These are phyloP conservation scores for Blastocystis sp. DNA, from an alignment of 352 stramenopile species.

Conservation along the genomic window DNA sequence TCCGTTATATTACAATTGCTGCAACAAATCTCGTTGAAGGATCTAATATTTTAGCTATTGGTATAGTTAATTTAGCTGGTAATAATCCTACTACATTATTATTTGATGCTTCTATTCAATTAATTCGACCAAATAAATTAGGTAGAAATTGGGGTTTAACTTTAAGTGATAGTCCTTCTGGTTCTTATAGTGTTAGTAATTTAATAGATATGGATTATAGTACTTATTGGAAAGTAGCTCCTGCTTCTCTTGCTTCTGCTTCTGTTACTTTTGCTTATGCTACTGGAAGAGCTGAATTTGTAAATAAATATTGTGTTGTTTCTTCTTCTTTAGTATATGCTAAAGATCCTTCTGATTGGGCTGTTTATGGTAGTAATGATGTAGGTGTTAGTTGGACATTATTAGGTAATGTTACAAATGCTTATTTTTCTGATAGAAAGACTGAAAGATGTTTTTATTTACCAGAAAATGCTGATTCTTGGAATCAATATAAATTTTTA, in stretches of 20 bases:
- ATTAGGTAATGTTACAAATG: too few relatives aligned
- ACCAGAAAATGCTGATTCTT: too few relatives aligned
- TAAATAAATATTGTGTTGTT: constrained; percentile 9
- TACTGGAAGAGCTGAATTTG: neutral
- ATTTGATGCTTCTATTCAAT: constrained; percentile 6
- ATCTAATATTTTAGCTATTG: constrained; percentile 1
- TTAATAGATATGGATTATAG: neutral
- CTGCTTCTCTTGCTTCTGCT: neutral
- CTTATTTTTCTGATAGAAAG: too few relatives aligned
- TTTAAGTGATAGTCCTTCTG: too few relatives aligned
- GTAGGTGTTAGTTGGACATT: neutral
- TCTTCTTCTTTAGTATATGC: neutral
- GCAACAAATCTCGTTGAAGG: neutral
- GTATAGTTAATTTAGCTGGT: neutral
- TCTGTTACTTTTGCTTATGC: neutral
- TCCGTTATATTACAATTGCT: neutral
- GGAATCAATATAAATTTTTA: constrained; percentile 18
- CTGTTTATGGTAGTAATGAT: constrained; percentile 13
- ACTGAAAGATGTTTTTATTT: constrained; percentile 32
- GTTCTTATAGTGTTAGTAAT: neutral
- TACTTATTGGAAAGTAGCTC: neutral
- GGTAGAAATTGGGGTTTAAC: neutral
- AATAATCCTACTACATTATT: neutral
- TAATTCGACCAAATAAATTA: too few relatives aligned
- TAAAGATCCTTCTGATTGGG: constrained; percentile 11